A percentile compares a stretch with the other conserved stretches of the same genome.
Conservation (phyloP, 768 basidiomycete species). For the Tephrocybe sp. region DNA sequence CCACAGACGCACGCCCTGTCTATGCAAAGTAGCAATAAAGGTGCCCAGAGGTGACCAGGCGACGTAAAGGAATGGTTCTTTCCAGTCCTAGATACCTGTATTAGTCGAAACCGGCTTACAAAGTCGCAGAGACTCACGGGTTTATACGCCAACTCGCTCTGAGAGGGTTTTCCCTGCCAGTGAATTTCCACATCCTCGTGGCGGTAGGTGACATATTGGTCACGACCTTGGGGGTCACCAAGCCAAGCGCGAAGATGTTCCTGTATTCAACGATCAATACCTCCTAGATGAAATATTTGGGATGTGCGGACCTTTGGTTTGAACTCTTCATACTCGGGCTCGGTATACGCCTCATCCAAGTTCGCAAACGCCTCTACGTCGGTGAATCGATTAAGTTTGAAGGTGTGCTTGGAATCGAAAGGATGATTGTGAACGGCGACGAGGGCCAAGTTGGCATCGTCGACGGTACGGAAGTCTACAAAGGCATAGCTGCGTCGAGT, state of each 20-base stretch:
- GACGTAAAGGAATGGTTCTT: slow-evolving; percentile 81
- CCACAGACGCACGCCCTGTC: slow-evolving; percentile 95
- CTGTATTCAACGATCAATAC: slow-evolving; percentile 37
- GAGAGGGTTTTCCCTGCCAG: slow-evolving; percentile 93
- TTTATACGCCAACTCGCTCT: slow-evolving; percentile 79
- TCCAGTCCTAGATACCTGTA: slow-evolving; percentile 72
- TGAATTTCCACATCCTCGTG: slow-evolving; percentile 88
- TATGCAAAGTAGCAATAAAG: slow-evolving; percentile 90
- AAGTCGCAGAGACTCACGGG: slow-evolving; percentile 47
- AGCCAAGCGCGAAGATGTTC: slow-evolving; percentile 97
- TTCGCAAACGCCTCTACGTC: slow-evolving; percentile 84
- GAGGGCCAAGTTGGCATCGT: slow-evolving; percentile 71
- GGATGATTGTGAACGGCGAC: slow-evolving; percentile 70
- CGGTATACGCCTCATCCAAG: slow-evolving; percentile 76
- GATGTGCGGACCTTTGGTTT: slow-evolving; percentile 57
- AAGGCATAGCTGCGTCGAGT: slow-evolving; percentile 66
- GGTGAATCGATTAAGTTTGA: slow-evolving; percentile 83
- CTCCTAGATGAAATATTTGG: not conserved
- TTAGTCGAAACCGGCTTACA: slow-evolving; percentile 8
- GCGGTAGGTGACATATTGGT: slow-evolving; percentile 94
- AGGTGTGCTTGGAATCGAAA: slow-evolving; percentile 86
- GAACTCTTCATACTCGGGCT: slow-evolving; percentile 75
- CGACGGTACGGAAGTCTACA: slow-evolving; percentile 69
- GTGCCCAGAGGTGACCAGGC: slow-evolving; percentile 98
- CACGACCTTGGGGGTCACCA: slow-evolving; percentile 87